phyloP scores from a whole-genome alignment of 345 rosid species.

The Eucalyptus shirleyi region DNA sequence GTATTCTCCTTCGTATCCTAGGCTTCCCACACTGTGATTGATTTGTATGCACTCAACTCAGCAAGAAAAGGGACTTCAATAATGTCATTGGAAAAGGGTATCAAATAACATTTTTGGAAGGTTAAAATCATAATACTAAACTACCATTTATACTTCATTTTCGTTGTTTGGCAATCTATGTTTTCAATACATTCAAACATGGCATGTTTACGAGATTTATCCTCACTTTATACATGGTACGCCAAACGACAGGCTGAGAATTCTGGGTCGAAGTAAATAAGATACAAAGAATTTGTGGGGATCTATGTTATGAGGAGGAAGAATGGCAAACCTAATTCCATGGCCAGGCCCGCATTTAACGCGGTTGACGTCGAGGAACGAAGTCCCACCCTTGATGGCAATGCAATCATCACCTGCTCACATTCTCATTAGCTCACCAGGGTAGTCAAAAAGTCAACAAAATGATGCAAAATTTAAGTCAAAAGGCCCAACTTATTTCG shows the following conservation, averaged over 20 bases:
- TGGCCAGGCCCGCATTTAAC: slow-evolving; percentile 19
- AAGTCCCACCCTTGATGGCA: not conserved
- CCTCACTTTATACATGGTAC: not conserved
- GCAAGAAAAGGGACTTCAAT: not conserved
- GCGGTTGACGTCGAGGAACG: not conserved
- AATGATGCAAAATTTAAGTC: not conserved
- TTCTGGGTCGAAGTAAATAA: not conserved
- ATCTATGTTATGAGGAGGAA: not conserved
- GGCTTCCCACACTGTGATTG: slow-evolving; percentile 5
- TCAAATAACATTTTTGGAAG: not conserved
- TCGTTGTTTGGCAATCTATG: not conserved
- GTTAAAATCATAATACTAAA: not conserved
- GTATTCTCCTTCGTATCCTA: slow-evolving; percentile 4
- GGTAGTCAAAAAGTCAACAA: not conserved
- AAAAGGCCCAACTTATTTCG: accelerated
- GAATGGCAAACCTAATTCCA: slow-evolving; percentile 11
- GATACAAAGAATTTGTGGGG: not conserved
- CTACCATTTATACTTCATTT: not conserved
- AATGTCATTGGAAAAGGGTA: not conserved
- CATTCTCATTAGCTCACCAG: not conserved
- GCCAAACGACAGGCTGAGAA: not conserved
- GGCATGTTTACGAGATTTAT: not conserved
- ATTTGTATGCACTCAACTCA: not conserved
- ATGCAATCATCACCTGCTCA: slow-evolving; percentile 24
- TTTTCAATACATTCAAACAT: not conserved